A percentile compares a stretch with the other conserved stretches of the same genome.
These are phyloP conservation scores for Oryza nivara DNA, from an alignment of 176 grass and related monocot genomes.

Conservation along the genomic window DNA sequence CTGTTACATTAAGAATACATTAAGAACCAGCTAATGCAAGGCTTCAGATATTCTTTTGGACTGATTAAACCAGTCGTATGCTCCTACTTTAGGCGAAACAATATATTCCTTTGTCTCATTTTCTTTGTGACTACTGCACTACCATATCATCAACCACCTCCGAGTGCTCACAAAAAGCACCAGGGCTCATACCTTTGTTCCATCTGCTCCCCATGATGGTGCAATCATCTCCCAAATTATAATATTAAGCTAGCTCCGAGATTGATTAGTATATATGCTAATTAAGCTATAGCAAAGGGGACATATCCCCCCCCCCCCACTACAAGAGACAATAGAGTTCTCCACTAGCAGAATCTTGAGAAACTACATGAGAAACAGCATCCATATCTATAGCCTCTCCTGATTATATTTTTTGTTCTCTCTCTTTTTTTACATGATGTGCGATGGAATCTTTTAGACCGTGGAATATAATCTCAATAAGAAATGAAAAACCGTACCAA, in stretches of 20 bases:
- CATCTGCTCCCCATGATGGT: constrained; percentile 74
- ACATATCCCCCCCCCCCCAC: constrained; percentile 31
- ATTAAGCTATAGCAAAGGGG: constrained; percentile 36
- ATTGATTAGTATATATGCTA: constrained; percentile 44
- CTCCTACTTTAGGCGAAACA: constrained; percentile 66
- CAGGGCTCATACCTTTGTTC: constrained; percentile 78
- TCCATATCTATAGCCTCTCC: not conserved
- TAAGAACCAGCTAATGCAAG: constrained; percentile 22
- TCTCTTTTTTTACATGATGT: not conserved
- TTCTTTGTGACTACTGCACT: constrained; percentile 49
- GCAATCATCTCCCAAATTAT: constrained; percentile 58
- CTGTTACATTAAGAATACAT: not conserved
- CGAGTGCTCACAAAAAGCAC: constrained; percentile 89
- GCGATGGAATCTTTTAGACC: not conserved
- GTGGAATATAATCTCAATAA: not conserved
- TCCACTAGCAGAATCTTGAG: constrained; percentile 30
- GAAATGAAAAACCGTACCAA: not conserved
- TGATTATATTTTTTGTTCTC: not conserved
- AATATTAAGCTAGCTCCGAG: constrained; percentile 36
- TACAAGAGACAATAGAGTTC: constrained; percentile 32
- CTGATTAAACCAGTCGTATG: constrained; percentile 38
- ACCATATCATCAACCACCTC: constrained; percentile 65
- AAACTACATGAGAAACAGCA: constrained; percentile 44
- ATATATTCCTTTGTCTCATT: constrained; percentile 63
- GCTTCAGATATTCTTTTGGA: constrained; percentile 45